These are phyloP conservation scores for Colletotrichum phormii DNA, from an alignment of 2,329 filamentous ascomycete species.

Conservation along the genomic window DNA sequence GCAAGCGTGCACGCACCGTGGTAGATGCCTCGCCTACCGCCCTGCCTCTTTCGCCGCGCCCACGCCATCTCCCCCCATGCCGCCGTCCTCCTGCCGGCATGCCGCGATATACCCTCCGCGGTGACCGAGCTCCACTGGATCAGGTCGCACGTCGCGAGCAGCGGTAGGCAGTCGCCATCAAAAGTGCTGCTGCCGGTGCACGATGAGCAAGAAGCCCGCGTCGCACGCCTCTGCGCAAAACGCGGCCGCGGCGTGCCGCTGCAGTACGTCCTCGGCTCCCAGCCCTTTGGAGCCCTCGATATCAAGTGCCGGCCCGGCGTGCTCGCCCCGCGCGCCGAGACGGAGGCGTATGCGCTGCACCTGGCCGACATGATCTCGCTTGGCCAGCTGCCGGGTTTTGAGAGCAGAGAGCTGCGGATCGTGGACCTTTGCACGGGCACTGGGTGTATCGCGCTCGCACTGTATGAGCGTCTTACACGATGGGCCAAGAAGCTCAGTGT, in stretches of 20 bases:
- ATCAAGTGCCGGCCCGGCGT: conserved; percentile 82
- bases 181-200: conserved; percentile 16
- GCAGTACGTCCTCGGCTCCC: conserved; percentile 89
- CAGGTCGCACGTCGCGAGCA: conserved; percentile 64
- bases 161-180: neutral
- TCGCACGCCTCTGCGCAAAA: conserved; percentile 56
- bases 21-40: conserved; percentile 73
- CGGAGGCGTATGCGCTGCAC: conserved; percentile 74
- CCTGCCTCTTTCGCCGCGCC: conserved; percentile 66
- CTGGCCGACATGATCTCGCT: conserved; percentile 58
- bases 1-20: neutral
- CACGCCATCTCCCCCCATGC: conserved; percentile 65
- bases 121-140: conserved; percentile 81
- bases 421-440: conserved; percentile 92
- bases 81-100: conserved; percentile 71
- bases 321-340: conserved; percentile 86
- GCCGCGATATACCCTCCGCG: conserved; percentile 72
- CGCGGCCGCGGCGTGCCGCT: conserved; percentile 77
- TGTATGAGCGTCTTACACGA: conserved; percentile 71
- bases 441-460: conserved; percentile 86
- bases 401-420: conserved; percentile 62
- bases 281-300: conserved; percentile 88
- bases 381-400: conserved; percentile 28
- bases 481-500: conserved; percentile 59
- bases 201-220: neutral